Base-by-base conservation (phyloP, 1,284 basidiomycete species). In the Apiotrichum veenhuisii region DNA sequence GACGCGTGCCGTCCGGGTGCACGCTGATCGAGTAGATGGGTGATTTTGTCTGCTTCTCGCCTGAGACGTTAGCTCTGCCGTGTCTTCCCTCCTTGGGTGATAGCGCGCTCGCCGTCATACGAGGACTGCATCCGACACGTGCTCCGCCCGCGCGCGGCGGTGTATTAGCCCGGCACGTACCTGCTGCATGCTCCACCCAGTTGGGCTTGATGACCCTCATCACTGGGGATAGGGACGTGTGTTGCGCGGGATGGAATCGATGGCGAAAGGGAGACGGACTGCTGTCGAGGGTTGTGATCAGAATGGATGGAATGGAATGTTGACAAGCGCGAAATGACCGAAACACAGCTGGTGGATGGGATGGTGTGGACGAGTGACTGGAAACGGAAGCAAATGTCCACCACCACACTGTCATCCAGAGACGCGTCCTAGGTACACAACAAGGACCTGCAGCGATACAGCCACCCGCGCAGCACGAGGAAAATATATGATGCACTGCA, bases 21-120 rank as follows among this genome's bases (percentile, higher is more conserved):
- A 97, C 90, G 64, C 91, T 86, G 22, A 95, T 83, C 26, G 90
- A 90, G 81, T 94, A 97, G 68, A 98, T 95, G 22, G 92, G 88
- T 30, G 87, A 80, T 51, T 85, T 84, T 67, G 92, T 91, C 45
- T 84, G 81, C 67, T 79, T 78, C 50, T 78, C 75, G 56, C 70
- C 70, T 68, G 55, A 27, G 30, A 23, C n/a, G 54, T 52, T 48
- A 54, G 56, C 53, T 46, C 18, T 12, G 9, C 22, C 2, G 41
- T 25, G 56, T 52, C 34, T 53, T 45, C 22, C 26, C 11, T 26
- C 52, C 26, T 23, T 12, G 52, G 1, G 37, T 38, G 8, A 38
- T 8, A n/a, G 15, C 40, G 17, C 25, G 44, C 25, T 27, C n/a
- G 42, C 18, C 22, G 22, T n/a, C n/a, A n/a, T n/a, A n/a, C n/a